Evolutionary conservation across 2,329 filamentous ascomycete genomes (phyloP).

Genomic region (Aspergillus texensis): DNA sequence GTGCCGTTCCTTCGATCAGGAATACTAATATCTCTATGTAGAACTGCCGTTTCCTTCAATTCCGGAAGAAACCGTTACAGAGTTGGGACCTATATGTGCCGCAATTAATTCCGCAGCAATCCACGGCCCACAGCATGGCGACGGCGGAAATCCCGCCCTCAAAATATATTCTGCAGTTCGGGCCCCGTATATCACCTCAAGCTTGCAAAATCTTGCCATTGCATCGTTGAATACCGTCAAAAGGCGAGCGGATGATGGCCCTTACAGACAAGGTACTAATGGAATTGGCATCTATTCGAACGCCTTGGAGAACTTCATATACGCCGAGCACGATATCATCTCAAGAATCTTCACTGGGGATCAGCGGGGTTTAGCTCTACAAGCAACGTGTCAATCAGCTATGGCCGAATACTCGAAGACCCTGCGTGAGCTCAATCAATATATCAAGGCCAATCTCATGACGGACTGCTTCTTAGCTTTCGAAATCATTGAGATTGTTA

Average conservation of each 20-base stretch:
- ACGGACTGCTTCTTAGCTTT: conserved; percentile 96
- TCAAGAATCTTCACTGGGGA: conserved; percentile 82
- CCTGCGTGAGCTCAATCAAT: conserved; percentile 81
- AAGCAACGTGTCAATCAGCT: conserved; percentile 74
- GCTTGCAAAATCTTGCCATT: conserved; percentile 81
- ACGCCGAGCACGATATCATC: conserved; percentile 89
- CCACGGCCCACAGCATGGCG: conserved; percentile 52
- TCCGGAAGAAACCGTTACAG: conserved; percentile 72
- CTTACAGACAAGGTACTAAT: conserved; percentile 87
- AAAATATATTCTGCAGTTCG: conserved; percentile 84
- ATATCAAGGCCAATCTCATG: conserved; percentile 81
- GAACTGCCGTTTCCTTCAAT: conserved; percentile 77
- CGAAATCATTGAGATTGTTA: conserved; percentile 90
- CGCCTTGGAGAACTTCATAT: conserved; percentile 82
- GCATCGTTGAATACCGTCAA: conserved; percentile 83
- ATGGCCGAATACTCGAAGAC: conserved; percentile 84
- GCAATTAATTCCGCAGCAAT: conserved; percentile 68
- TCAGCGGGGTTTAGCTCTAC: conserved; percentile 79
- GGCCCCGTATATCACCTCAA: conserved; percentile 80
- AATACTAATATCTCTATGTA: conserved; percentile 25
- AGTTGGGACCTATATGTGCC: conserved; percentile 75
- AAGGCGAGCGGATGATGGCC: conserved; percentile 72
- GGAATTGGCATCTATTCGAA: conserved; percentile 88
- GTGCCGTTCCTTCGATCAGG: not conserved
- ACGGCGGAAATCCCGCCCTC: conserved; percentile 70